A percentile compares a stretch with the other conserved stretches of the same genome.
phyloP scores from a whole-genome alignment of 352 stramenopile genomes.

The Blastocystis sp. region DNA sequence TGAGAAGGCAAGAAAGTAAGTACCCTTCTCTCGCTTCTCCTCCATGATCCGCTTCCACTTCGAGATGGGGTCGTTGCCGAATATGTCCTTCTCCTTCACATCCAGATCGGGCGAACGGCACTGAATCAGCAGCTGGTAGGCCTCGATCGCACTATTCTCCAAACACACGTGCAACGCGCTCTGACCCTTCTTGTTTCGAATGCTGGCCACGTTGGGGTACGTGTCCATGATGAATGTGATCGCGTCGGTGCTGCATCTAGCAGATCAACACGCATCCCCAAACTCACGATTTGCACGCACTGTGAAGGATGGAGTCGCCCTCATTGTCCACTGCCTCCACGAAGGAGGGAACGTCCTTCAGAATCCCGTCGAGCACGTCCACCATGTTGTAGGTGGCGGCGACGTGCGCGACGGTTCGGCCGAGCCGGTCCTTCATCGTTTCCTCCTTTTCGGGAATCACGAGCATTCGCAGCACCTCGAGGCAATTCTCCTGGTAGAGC shows the following conservation, averaged over 20 bases:
- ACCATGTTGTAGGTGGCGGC: slow-evolving; percentile 49
- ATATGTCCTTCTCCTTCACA: slow-evolving; percentile 24
- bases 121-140: slow-evolving; percentile 35
- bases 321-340: slow-evolving; percentile 31
- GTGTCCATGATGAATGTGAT: slow-evolving; percentile 52
- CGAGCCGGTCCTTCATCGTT: slow-evolving; percentile 50
- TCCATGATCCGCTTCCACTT: slow-evolving; percentile 69
- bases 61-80: slow-evolving; percentile 22
- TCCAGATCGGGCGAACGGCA: slow-evolving; percentile 31
- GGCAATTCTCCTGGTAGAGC: slow-evolving; percentile 37
- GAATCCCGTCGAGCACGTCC: neutral
- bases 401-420: slow-evolving; percentile 37
- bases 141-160: slow-evolving; percentile 24
- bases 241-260: slow-evolving; percentile 24
- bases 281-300: slow-evolving; percentile 1
- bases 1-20: neutral
- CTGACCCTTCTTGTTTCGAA: slow-evolving; percentile 35
- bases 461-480: slow-evolving; percentile 47
- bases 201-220: neutral
- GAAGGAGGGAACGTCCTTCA: slow-evolving; percentile 10
- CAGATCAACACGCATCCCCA: neutral
- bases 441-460: slow-evolving; percentile 51
- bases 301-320: slow-evolving; percentile 22
- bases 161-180: slow-evolving; percentile 50
- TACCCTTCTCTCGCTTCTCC: slow-evolving; percentile 49